Evolutionary conservation across 2,329 filamentous ascomycete species (phyloP).

Genomic region (Colletotrichum falcatum): DNA sequence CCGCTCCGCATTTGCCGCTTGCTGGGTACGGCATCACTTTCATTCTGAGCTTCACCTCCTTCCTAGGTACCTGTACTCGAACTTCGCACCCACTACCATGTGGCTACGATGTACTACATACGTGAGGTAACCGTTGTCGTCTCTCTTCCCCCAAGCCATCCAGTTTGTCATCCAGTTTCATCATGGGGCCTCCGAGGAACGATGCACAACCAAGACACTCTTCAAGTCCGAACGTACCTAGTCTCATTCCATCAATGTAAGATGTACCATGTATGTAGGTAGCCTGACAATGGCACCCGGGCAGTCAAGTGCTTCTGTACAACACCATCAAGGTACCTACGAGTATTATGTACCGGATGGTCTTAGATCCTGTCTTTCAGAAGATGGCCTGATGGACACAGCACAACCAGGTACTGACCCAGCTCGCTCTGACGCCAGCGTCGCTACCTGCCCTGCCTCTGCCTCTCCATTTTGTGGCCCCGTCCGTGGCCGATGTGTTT

Average conservation of each 20-base stretch:
- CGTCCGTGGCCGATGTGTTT: conserved; percentile 23
- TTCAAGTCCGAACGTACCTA: neutral
- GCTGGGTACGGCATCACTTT: conserved; percentile 23
- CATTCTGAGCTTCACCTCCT: conserved; percentile 25
- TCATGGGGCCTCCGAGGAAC: neutral
- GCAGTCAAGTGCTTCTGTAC: too few species aligned
- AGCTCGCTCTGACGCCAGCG: conserved; percentile 38
- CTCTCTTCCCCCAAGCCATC: neutral
- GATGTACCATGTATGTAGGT: neutral
- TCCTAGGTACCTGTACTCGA: neutral
- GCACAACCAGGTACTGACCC: neutral
- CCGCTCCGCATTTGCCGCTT: neutral
- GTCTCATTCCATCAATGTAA: neutral
- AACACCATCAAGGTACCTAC: too few species aligned
- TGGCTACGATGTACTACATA: too few species aligned
- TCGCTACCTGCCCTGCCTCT: conserved; percentile 18
- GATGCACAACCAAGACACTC: neutral
- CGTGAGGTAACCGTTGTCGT: neutral
- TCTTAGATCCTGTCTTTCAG: neutral
- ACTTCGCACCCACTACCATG: too few species aligned
- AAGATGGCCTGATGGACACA: neutral
- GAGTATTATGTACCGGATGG: conserved; percentile 4
- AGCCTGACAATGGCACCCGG: too few species aligned
- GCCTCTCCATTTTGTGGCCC: conserved; percentile 14
- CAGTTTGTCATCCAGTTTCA: conserved; percentile 8